Evolutionary conservation across 108 stramenopile species (phyloP), one percentile per base, ranked within the genome.

Genomic region (Fragilaria radians): DNA sequence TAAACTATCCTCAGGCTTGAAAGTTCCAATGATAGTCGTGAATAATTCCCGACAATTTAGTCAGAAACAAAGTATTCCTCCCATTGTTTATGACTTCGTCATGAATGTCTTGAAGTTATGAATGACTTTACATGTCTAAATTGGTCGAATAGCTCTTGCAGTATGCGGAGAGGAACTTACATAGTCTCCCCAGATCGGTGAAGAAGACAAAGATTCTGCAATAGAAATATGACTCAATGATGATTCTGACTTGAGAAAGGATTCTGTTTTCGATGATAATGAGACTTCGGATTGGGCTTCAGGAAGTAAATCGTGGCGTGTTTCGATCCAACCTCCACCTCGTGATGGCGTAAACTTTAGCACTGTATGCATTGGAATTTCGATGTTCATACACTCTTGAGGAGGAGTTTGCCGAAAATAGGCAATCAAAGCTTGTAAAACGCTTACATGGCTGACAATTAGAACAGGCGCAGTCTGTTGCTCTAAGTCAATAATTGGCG

Each of bases 381-480:
- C 88, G 53, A 95, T 91, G 3, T 63, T 46, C 60, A 83, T 93
- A 65, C 80, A 85, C 17, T 82, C 57, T 34, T 93, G 78, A 2
- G 91, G 78, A 21, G 91, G 89, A 0, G 81, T 66, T 28, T 79
- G 77, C 0, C 91, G 72, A 47, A 93, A 93, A 58, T 95, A 95
- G 7, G 91, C 87, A 48, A 95, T 84, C 54, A 95, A 68, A 19
- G 71, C 65, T 68, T 95, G 94, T 52, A 95, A 66, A 14, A 88
- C 81, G 51, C 85, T 88, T 34, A 95, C 90, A 62, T 95, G 94
- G 51, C 87, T 89, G 0, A 95, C 94, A 49, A 93, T 74, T 22
- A 93, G 72, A 25, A 85, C 86, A 22, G 89, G 91, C 26, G 71
- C 80, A 32, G 89, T 86, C 58, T 91, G 88, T 59, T 93, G 94